Evolutionary conservation across 345 rosid species (phyloP).

Genomic region (Hibiscus trionum): DNA sequence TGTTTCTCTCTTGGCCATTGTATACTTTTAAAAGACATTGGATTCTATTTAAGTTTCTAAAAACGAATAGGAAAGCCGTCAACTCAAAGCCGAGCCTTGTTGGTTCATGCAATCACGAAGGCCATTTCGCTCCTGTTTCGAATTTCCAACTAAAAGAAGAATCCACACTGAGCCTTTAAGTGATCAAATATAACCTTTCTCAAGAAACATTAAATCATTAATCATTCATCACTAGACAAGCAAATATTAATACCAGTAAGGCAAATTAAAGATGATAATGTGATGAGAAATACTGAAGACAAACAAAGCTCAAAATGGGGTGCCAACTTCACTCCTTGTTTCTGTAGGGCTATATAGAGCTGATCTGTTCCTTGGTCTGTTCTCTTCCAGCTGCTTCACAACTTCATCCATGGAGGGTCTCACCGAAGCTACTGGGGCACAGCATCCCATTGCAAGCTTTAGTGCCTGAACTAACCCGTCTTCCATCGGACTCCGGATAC

Average conservation of each 20-base stretch:
- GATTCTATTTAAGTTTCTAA: not conserved
- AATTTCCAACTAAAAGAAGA: slow-evolving; percentile 7
- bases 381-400: slow-evolving; percentile 90
- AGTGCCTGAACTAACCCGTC: slow-evolving; percentile 91
- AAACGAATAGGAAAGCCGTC: no score
- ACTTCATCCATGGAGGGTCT: slow-evolving; percentile 96
- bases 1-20: not conserved
- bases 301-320: slow-evolving; percentile 52
- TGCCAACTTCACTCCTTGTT: slow-evolving; percentile 75
- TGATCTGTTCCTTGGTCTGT: slow-evolving; percentile 92
- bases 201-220: slow-evolving; percentile 7
- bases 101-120: not conserved
- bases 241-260: slow-evolving; percentile 4
- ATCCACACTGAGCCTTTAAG: slow-evolving; percentile 3
- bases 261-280: slow-evolving; percentile 5
- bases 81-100: not conserved
- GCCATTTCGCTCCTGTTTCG: not conserved
- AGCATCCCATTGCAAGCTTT: slow-evolving; percentile 98
- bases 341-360: slow-evolving; percentile 90
- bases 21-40: not conserved
- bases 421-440: slow-evolving; percentile 87
- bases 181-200: not conserved
- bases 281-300: slow-evolving; percentile 8
- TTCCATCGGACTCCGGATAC: slow-evolving; percentile 91
- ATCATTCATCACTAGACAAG: slow-evolving; percentile 15